These are phyloP conservation scores for Saposhnikovia divaricata DNA, from an alignment of 129 eudicot species.

Conservation along the genomic window DNA sequence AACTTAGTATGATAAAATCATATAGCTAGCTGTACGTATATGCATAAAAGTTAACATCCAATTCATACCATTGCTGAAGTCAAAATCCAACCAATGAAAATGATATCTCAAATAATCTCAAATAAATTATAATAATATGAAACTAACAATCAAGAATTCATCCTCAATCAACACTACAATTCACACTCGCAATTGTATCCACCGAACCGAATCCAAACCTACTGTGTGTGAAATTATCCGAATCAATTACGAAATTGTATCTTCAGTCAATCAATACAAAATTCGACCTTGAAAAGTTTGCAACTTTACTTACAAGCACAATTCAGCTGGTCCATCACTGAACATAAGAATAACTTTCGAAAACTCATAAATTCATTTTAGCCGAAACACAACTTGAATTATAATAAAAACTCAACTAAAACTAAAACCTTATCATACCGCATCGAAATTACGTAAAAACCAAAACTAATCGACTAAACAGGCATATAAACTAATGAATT, in stretches of 20 bases:
- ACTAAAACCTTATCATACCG: no score
- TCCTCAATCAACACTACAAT: neutral
- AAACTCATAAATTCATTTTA: neutral
- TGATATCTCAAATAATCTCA: neutral
- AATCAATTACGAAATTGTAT: no score
- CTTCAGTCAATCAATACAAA: no score
- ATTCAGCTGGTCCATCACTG: neutral
- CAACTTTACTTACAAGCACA: neutral
- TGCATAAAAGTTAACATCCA: neutral
- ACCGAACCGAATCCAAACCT: no score
- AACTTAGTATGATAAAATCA: neutral
- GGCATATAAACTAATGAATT: neutral
- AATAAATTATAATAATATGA: neutral
- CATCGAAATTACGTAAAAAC: neutral
- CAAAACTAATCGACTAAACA: neutral
- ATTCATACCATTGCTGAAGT: neutral
- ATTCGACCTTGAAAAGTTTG: no score
- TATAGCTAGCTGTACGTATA: neutral
- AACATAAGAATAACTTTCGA: neutral
- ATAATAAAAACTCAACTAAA: no score
- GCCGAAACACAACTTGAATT: neutral
- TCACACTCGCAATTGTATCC: neutral
- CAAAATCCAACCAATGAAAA: neutral
- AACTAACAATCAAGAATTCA: neutral
- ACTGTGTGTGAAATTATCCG: no score